Evolutionary conservation across 495 filamentous ascomycete genomes (phyloP).

Genomic region (Wilcoxina mikolae): DNA sequence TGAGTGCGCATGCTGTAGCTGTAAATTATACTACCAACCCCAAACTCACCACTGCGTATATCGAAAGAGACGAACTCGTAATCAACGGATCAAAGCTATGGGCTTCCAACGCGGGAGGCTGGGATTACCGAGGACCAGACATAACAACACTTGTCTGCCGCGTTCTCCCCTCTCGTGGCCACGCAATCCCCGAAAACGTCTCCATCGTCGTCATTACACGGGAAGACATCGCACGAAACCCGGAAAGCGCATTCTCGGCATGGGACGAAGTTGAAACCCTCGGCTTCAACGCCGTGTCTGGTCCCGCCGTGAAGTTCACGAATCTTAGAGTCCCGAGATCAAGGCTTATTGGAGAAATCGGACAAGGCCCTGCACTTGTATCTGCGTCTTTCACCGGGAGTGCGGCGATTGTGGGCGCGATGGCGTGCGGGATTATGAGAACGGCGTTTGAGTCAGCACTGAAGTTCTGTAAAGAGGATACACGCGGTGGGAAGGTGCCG

Average conservation of each 20-base stretch:
- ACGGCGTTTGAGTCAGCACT: slow-evolving; percentile 40
- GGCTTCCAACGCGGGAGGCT: slow-evolving; percentile 42
- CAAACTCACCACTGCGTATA: slow-evolving; percentile 21
- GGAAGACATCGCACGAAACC: slow-evolving; percentile 34
- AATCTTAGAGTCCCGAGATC: slow-evolving; percentile 35
- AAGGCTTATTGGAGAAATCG: slow-evolving; percentile 35
- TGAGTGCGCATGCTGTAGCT: too few relatives aligned
- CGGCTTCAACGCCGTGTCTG: slow-evolving; percentile 36
- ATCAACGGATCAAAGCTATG: slow-evolving; percentile 44
- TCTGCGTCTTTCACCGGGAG: slow-evolving; percentile 33
- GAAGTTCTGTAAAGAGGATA: slow-evolving; percentile 35
- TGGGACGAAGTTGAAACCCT: slow-evolving; percentile 32
- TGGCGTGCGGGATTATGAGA: slow-evolving; percentile 40
- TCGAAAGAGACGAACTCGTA: slow-evolving; percentile 40
- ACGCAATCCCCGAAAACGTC: slow-evolving; percentile 32
- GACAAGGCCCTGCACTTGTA: slow-evolving; percentile 31
- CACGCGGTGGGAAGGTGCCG: slow-evolving; percentile 32
- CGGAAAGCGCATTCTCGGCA: slow-evolving; percentile 31
- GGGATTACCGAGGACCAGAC: slow-evolving; percentile 39
- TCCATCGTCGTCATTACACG: slow-evolving; percentile 39
- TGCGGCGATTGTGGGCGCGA: slow-evolving; percentile 39
- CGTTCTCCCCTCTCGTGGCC: slow-evolving; percentile 21
- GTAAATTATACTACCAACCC: not conserved
- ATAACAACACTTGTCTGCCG: slow-evolving; percentile 41
- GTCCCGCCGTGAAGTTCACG: slow-evolving; percentile 36